phyloP scores from a whole-genome alignment of 2,329 filamentous ascomycete genomes.

The Pseudogymnoascus sp. region DNA sequence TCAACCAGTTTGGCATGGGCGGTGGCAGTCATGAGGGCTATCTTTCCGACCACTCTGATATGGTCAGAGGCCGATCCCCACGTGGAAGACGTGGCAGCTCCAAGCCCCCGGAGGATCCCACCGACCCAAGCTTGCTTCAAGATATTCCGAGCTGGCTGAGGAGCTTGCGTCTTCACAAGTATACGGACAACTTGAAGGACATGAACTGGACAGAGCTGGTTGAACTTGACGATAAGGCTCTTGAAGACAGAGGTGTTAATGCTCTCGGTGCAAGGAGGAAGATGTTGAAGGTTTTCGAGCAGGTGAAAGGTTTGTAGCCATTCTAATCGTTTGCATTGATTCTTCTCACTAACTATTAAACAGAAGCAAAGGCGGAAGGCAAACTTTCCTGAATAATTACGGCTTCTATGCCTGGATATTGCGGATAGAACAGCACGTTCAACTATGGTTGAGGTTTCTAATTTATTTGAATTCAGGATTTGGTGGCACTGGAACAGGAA shows the following conservation, averaged over 20 bases:
- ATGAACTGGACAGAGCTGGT: slow-evolving; percentile 93
- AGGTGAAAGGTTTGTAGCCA: slow-evolving; percentile 62
- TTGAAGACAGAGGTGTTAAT: slow-evolving; percentile 90
- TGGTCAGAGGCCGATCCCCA: slow-evolving; percentile 82
- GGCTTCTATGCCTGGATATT: not conserved
- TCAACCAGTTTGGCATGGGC: slow-evolving; percentile 62
- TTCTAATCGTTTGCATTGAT: not conserved
- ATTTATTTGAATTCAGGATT: slow-evolving; percentile 7
- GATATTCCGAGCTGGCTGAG: slow-evolving; percentile 95
- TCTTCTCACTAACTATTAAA: slow-evolving; percentile 23
- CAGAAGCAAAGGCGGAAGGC: slow-evolving; percentile 66
- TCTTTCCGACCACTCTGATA: slow-evolving; percentile 87
- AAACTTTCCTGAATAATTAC: slow-evolving; percentile 44
- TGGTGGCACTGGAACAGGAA: not conserved
- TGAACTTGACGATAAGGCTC: slow-evolving; percentile 82
- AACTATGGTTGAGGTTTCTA: not conserved
- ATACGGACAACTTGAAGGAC: slow-evolving; percentile 96
- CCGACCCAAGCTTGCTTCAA: slow-evolving; percentile 78
- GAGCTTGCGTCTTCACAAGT: slow-evolving; percentile 92
- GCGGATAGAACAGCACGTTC: not conserved
- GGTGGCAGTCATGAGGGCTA: slow-evolving; percentile 64
- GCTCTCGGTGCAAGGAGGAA: slow-evolving; percentile 90
- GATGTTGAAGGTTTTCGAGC: slow-evolving; percentile 98
- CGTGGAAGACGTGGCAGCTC: slow-evolving; percentile 87
- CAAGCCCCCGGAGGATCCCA: slow-evolving; percentile 96